A percentile compares a stretch with the other conserved stretches of the same genome.
These are phyloP conservation scores for Camellia granthamiana DNA, from an alignment of 148 eudicot species.

Conservation along the genomic window DNA sequence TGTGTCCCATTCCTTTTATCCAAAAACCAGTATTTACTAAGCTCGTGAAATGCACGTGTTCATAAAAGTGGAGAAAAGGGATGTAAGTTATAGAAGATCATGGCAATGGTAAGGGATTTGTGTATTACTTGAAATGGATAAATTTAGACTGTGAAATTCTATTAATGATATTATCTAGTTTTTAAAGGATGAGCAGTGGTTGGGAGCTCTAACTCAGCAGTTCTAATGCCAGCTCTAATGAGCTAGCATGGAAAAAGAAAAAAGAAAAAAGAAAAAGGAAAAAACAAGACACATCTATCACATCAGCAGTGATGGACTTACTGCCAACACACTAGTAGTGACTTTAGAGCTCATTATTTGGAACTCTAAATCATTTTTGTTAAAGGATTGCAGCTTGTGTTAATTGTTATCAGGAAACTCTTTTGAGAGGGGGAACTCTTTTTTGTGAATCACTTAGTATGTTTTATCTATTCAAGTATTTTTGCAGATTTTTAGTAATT, in stretches of 20 bases:
- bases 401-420: no score
- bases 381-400: no score
- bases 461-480: background rate
- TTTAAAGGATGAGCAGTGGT: background rate
- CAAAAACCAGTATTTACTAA: background rate
- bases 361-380: no score
- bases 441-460: background rate
- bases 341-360: no score
- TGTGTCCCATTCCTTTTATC: background rate
- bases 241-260: no score
- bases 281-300: no score
- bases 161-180: background rate
- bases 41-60: slow-evolving; percentile 18
- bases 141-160: slow-evolving; percentile 15
- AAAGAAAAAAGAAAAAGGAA: no score
- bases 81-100: slow-evolving; percentile 2
- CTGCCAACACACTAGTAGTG: no score
- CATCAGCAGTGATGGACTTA: no score
- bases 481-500: background rate
- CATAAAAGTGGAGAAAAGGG: slow-evolving; percentile 5
- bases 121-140: slow-evolving; percentile 9
- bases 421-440: no score
- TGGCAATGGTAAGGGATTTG: background rate
- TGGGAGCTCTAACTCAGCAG: no score
- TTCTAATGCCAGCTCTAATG: no score